These are phyloP conservation scores for Boletus insuetus DNA, from an alignment of 768 basidiomycete genomes.

Conservation along the genomic window DNA sequence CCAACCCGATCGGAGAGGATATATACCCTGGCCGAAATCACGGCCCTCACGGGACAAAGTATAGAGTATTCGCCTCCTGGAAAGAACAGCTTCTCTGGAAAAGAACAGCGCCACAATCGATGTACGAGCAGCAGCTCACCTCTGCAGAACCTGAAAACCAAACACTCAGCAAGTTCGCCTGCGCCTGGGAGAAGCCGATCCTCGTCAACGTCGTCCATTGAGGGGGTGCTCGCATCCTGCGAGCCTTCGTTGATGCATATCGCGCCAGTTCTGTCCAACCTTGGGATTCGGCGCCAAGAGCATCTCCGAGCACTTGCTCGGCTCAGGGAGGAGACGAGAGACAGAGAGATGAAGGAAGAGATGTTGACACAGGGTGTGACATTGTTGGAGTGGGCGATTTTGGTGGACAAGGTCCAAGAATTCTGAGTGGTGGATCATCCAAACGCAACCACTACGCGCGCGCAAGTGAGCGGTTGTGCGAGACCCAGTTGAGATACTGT, in stretches of 20 bases:
- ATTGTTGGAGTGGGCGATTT: slow-evolving; percentile 75
- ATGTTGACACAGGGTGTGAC: slow-evolving; percentile 67
- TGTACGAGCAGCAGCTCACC: slow-evolving; percentile 23
- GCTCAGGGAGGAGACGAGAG: slow-evolving; percentile 62
- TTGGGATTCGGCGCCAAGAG: slow-evolving; percentile 59
- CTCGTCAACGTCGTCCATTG: slow-evolving; percentile 43
- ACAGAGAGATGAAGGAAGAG: slow-evolving; percentile 68
- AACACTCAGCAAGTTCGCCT: slow-evolving; percentile 10
- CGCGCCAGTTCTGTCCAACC: slow-evolving; percentile 48
- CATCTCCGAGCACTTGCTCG: slow-evolving; percentile 62
- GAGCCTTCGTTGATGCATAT: slow-evolving; percentile 66
- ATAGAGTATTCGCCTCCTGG: slow-evolving; percentile 24
- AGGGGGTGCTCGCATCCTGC: slow-evolving; percentile 56
- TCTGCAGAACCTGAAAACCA: slow-evolving; percentile 12
- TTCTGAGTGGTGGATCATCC: slow-evolving; percentile 16
- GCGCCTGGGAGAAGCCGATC: slow-evolving; percentile 25
- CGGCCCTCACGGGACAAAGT: slow-evolving; percentile 29
- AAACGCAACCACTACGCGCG: too few relatives aligned
- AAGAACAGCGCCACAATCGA: slow-evolving; percentile 12
- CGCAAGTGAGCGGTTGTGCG: too few relatives aligned
- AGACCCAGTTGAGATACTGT: too few relatives aligned
- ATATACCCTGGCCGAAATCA: slow-evolving; percentile 34
- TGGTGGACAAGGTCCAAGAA: slow-evolving; percentile 60
- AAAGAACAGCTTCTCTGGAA: slow-evolving; percentile 7
- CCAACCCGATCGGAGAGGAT: slow-evolving; percentile 34